A percentile compares a stretch with the other conserved stretches of the same genome.
Evolutionary conservation across 2,329 filamentous ascomycete genomes (phyloP).

Genomic region (Rutstroemia sp.): DNA sequence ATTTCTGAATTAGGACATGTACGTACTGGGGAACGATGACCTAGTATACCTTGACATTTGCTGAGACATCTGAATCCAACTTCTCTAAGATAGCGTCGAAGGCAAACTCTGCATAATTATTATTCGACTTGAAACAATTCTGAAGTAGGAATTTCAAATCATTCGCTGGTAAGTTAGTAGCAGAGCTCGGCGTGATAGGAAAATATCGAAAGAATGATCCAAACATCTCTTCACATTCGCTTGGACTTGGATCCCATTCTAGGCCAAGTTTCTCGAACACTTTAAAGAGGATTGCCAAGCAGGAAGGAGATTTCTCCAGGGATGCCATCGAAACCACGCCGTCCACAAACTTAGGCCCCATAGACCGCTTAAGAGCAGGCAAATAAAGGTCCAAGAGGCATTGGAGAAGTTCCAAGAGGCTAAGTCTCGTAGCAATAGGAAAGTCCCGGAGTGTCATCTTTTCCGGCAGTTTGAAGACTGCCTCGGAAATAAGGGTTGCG

Average conservation of each 20-base stretch:
- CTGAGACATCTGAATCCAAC: slow-evolving; percentile 24
- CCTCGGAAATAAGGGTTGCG: not conserved
- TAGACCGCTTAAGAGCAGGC: slow-evolving; percentile 13
- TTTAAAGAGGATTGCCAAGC: slow-evolving; percentile 21
- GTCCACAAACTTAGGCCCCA: slow-evolving; percentile 15
- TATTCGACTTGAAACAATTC: slow-evolving; percentile 23
- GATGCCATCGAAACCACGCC: slow-evolving; percentile 21
- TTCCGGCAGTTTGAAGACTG: slow-evolving; percentile 2
- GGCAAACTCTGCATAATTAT: slow-evolving; percentile 19
- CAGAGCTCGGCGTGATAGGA: slow-evolving; percentile 19
- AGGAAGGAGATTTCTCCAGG: slow-evolving; percentile 25
- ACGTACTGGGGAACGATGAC: not conserved
- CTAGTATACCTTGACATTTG: slow-evolving; percentile 23
- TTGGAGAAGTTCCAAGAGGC: slow-evolving; percentile 18
- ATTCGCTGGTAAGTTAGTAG: slow-evolving; percentile 12
- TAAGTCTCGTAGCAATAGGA: slow-evolving; percentile 16
- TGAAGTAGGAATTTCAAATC: slow-evolving; percentile 19
- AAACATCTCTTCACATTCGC: slow-evolving; percentile 18
- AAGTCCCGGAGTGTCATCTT: slow-evolving; percentile 9
- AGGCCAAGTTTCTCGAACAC: slow-evolving; percentile 19
- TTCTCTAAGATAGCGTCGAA: slow-evolving; percentile 20
- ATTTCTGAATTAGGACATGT: not conserved
- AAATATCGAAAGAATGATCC: slow-evolving; percentile 26
- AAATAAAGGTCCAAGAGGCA: slow-evolving; percentile 14
- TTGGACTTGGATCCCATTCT: slow-evolving; percentile 14